Conservation (phyloP, 257 asterid genomes). For the Oldenlandia corymbosa region DNA sequence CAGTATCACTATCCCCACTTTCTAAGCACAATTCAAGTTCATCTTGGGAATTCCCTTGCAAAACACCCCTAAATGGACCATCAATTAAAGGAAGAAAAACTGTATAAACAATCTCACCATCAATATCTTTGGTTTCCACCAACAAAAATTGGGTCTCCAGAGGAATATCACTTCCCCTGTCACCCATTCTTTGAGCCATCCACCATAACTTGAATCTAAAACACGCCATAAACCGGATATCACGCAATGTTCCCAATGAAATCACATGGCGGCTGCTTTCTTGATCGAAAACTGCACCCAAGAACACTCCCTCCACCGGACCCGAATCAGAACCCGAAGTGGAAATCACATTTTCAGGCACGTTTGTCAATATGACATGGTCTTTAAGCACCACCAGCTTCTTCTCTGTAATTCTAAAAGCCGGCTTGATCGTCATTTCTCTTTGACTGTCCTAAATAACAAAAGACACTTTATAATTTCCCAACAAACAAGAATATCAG, state of each 20-base stretch:
- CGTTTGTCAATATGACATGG: conserved; percentile 26
- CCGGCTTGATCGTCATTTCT: conserved; percentile 32
- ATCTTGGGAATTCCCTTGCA: conserved; percentile 64
- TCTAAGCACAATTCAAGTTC: conserved; percentile 65
- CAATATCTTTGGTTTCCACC: conserved; percentile 51
- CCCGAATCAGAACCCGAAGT: conserved; percentile 32
- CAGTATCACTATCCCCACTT: conserved; percentile 51
- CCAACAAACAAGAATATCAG: neutral
- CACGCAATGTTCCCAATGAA: conserved; percentile 34
- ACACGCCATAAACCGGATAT: conserved; percentile 67
- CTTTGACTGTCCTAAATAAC: too few species aligned
- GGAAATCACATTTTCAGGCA: conserved; percentile 31
- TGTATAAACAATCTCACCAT: conserved; percentile 36
- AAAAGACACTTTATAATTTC: too few species aligned
- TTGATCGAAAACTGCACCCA: conserved; percentile 32
- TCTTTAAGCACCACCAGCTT: conserved; percentile 30
- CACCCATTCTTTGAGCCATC: conserved; percentile 95
- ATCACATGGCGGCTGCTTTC: conserved; percentile 31
- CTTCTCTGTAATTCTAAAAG: conserved; percentile 23
- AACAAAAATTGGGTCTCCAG: conserved; percentile 73
- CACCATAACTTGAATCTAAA: conserved; percentile 89
- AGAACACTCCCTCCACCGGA: conserved; percentile 36
- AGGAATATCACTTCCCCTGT: conserved; percentile 64
- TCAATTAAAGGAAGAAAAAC: conserved; percentile 71
- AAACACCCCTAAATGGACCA: conserved; percentile 66